phyloP scores from a whole-genome alignment of 164 flowering plant species.

The Stephania yunnanensis region DNA sequence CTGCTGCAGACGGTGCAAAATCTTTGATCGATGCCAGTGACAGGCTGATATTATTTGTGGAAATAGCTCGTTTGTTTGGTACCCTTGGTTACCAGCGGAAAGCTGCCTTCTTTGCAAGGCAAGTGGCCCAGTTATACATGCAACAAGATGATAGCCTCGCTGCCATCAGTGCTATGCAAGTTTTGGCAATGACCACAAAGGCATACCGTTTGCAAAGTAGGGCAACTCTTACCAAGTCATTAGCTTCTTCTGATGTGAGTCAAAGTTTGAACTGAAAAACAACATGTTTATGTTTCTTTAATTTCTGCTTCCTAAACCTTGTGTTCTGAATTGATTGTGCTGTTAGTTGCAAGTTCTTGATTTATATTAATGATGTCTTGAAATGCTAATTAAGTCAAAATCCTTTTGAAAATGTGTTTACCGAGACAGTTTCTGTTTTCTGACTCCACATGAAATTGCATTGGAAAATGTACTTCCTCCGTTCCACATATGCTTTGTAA shows the following conservation, averaged over 20 bases:
- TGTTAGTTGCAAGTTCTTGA: not conserved
- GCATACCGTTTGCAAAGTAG: conserved; percentile 95
- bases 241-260: conserved; percentile 50
- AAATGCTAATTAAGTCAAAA: too few species aligned
- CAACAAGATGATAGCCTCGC: conserved; percentile 86
- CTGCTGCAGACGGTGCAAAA: conserved; percentile 98
- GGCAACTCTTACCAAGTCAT: conserved; percentile 47
- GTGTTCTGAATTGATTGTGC: not conserved
- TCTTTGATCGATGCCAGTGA: conserved; percentile 96
- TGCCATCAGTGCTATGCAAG: conserved; percentile 98
- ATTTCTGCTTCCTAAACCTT: not conserved
- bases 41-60: conserved; percentile 74
- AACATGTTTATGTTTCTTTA: not conserved
- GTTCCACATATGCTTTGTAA: not conserved
- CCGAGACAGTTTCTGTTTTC: too few species aligned
- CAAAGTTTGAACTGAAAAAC: not conserved
- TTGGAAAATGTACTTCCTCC: too few species aligned
- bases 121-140: conserved; percentile 92
- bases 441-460: too few species aligned
- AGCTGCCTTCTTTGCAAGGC: conserved; percentile 98
- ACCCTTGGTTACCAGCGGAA: conserved; percentile 87
- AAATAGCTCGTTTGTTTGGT: conserved; percentile 95
- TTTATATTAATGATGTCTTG: not conserved
- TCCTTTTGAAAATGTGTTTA: too few species aligned
- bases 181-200: conserved; percentile 87